A percentile compares a stretch with the other conserved stretches of the same genome.
phyloP scores from a whole-genome alignment of 2,329 filamentous ascomycete genomes.

The Periglandula ipomoeae region DNA sequence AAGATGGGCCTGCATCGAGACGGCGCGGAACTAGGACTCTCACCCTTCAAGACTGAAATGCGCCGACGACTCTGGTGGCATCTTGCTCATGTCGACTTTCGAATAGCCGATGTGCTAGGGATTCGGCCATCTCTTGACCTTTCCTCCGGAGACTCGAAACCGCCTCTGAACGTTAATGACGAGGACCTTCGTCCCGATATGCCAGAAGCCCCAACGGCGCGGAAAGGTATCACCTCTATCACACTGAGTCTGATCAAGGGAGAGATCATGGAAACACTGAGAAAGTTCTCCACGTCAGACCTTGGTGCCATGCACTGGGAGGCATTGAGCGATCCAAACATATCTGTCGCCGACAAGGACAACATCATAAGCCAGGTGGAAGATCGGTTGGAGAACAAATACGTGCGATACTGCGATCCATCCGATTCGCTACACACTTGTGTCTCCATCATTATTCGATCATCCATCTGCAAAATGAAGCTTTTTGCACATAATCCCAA shows the following conservation, averaged over 20 bases:
- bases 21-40: constrained; percentile 17
- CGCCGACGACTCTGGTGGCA: constrained; percentile 51
- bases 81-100: constrained; percentile 45
- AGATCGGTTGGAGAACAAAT: constrained; percentile 8
- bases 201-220: constrained; percentile 16
- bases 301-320: neutral
- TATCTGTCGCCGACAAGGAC: no score
- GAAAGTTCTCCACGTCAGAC: neutral
- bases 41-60: constrained; percentile 45
- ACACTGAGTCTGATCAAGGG: constrained; percentile 17
- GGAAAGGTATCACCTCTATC: constrained; percentile 26
- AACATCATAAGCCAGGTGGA: constrained; percentile 4
- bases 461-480: constrained; percentile 10
- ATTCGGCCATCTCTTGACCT: constrained; percentile 29
- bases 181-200: constrained; percentile 31
- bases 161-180: constrained; percentile 44
- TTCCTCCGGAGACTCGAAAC: constrained; percentile 31
- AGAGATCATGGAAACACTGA: neutral
- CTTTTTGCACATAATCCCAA: constrained; percentile 7
- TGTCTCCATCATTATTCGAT: constrained; percentile 5
- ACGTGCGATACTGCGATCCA: no score
- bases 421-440: constrained; percentile 6
- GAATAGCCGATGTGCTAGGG: constrained; percentile 41
- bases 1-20: constrained; percentile 30
- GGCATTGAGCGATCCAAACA: no score